Evolutionary conservation across 148 eudicot species (phyloP).

Genomic region (Camellia lanceoleosa): DNA sequence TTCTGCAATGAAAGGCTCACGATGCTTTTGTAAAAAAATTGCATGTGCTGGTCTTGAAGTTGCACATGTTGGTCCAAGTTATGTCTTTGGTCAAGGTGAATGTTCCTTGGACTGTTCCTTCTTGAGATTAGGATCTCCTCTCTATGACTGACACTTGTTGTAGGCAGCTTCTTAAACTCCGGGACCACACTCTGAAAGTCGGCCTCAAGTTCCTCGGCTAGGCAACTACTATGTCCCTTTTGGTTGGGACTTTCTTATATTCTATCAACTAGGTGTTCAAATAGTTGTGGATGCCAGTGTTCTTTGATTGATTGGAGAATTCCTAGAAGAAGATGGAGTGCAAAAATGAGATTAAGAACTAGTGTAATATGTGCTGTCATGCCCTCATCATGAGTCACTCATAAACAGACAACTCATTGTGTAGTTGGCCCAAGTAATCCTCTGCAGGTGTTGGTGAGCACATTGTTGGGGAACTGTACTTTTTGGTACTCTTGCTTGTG

Average conservation of each 20-base stretch:
- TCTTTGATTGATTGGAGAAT: background rate
- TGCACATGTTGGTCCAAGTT: background rate
- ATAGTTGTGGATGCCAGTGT: background rate
- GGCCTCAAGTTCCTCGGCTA: too few relatives aligned
- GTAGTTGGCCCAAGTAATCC: background rate
- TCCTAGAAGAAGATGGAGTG: background rate
- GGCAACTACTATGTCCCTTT: too few relatives aligned
- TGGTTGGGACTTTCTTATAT: too few relatives aligned
- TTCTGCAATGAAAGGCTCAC: background rate
- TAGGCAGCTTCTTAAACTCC: too few relatives aligned
- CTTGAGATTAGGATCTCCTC: too few relatives aligned
- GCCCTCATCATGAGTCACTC: background rate
- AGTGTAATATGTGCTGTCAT: background rate
- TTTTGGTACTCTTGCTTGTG: background rate
- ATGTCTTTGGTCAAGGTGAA: background rate
- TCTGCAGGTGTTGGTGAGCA: too few relatives aligned
- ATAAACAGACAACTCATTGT: background rate
- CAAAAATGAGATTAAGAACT: background rate
- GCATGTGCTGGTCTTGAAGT: background rate
- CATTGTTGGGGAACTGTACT: too few relatives aligned
- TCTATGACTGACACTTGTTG: too few relatives aligned
- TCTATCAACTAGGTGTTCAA: background rate
- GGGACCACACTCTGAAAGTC: too few relatives aligned
- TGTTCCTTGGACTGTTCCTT: too few relatives aligned
- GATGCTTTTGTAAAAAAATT: background rate